Percentiles rank a stretch among this genome's conserved stretches.
Evolutionary conservation across 2,329 filamentous ascomycete genomes (phyloP).

Genomic region (Penicillium decumbens): DNA sequence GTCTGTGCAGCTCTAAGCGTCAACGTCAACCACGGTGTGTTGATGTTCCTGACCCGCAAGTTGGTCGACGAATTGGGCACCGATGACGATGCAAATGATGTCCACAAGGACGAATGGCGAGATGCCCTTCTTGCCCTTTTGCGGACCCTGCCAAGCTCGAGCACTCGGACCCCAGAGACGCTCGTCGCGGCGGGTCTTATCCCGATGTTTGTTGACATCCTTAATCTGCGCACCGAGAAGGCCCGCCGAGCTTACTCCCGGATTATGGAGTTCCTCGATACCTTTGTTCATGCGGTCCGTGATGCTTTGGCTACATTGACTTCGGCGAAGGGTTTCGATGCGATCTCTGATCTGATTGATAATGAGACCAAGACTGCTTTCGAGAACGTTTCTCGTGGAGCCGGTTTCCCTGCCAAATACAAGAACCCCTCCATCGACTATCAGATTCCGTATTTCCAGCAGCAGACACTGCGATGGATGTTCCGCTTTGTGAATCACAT

Average conservation of each 20-base stretch:
- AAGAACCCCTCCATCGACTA: constrained; percentile 86
- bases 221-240: constrained; percentile 74
- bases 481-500: constrained; percentile 96
- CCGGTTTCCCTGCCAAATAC: constrained; percentile 67
- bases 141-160: constrained; percentile 67
- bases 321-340: constrained; percentile 75
- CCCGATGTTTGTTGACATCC: constrained; percentile 81
- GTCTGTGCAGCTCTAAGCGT: constrained; percentile 87
- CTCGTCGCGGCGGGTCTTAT: constrained; percentile 87
- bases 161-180: constrained; percentile 69
- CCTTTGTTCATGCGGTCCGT: constrained; percentile 76
- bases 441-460: constrained; percentile 84
- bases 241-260: constrained; percentile 80
- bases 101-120: constrained; percentile 80
- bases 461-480: constrained; percentile 87
- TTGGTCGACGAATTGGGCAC: constrained; percentile 75
- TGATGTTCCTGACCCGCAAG: constrained; percentile 89
- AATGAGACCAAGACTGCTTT: constrained; percentile 70
- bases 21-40: constrained; percentile 90
- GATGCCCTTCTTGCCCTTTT: constrained; percentile 85
- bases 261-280: constrained; percentile 82
- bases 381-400: constrained; percentile 60
- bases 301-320: constrained; percentile 82
- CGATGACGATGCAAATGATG: constrained; percentile 55
- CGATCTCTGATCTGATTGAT: constrained; percentile 81